These are phyloP conservation scores for Citrus unshiu DNA, from an alignment of 345 rosid species.

Conservation along the genomic window DNA sequence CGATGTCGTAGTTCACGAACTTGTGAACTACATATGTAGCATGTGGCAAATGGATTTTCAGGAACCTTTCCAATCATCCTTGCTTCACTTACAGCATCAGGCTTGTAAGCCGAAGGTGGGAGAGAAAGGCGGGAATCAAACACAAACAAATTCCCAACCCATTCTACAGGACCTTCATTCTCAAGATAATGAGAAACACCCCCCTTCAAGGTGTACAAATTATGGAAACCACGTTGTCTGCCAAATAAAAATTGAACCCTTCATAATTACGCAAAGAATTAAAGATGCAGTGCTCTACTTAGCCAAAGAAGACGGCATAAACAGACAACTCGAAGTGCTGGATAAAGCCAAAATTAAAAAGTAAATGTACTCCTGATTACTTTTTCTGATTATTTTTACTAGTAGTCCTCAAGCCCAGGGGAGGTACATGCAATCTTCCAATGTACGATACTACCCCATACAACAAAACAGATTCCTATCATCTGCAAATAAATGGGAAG, in stretches of 20 bases:
- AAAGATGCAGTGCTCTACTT: not conserved
- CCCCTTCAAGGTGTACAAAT: slow-evolving; percentile 65
- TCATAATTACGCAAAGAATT: not conserved
- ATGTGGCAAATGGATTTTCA: slow-evolving; percentile 55
- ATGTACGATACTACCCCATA: not conserved
- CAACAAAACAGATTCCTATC: not conserved
- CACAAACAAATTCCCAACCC: slow-evolving; percentile 88
- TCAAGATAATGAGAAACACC: slow-evolving; percentile 88
- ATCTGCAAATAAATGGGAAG: not conserved
- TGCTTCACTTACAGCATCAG: slow-evolving; percentile 19
- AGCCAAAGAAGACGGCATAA: not conserved
- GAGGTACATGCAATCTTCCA: not conserved
- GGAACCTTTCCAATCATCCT: slow-evolving; percentile 18
- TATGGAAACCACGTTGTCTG: not conserved
- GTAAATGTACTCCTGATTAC: no score
- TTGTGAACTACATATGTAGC: slow-evolving; percentile 58
- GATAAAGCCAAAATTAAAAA: not conserved
- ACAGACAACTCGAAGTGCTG: not conserved
- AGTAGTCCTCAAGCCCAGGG: not conserved
- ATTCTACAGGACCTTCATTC: slow-evolving; percentile 59
- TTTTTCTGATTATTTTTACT: not conserved
- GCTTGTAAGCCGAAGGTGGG: slow-evolving; percentile 61
- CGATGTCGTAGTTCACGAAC: slow-evolving; percentile 73
- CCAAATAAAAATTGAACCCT: not conserved
- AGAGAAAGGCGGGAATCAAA: slow-evolving; percentile 91